Percentiles rank a stretch among this genome's conserved stretches.
These are phyloP conservation scores for Penicillium sp. DNA, from an alignment of 2,329 filamentous ascomycete species.

Conservation along the genomic window DNA sequence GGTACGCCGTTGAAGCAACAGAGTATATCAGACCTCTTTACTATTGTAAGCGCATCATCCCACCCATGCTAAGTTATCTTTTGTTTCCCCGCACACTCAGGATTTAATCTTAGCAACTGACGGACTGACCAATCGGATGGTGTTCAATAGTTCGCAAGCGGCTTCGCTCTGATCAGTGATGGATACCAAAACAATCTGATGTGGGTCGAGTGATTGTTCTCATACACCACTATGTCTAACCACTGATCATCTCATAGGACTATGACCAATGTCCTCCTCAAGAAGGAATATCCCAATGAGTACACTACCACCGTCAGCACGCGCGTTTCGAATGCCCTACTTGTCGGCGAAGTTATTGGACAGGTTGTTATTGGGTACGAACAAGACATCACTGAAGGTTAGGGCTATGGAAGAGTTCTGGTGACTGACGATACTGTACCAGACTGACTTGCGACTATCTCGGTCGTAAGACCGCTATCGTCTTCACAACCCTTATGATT, in stretches of 20 bases:
- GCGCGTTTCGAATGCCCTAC: conserved; percentile 29
- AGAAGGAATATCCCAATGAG: conserved; percentile 25
- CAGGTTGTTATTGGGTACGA: conserved; percentile 27
- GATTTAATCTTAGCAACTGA: neutral
- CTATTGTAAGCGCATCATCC: conserved; percentile 21
- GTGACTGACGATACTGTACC: neutral
- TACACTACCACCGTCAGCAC: conserved; percentile 29
- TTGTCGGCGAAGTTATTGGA: conserved; percentile 30
- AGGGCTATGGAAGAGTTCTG: neutral
- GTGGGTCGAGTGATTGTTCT: conserved; percentile 13
- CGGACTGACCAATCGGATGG: neutral
- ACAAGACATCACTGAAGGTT: neutral
- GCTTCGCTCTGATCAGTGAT: conserved; percentile 32
- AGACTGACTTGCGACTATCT: conserved; percentile 47
- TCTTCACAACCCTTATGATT: conserved; percentile 48
- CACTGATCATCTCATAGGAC: conserved; percentile 17
- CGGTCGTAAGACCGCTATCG: conserved; percentile 48
- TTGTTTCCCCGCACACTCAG: neutral
- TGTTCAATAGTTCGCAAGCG: conserved; percentile 24
- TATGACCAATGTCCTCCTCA: conserved; percentile 31
- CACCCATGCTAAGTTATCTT: neutral
- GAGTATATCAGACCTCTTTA: conserved; percentile 29
- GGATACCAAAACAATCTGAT: conserved; percentile 34
- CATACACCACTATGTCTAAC: neutral
- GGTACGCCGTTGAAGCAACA: conserved; percentile 21